Conservation (phyloP, 805 yeast species). For the Ogataea naganishii region DNA sequence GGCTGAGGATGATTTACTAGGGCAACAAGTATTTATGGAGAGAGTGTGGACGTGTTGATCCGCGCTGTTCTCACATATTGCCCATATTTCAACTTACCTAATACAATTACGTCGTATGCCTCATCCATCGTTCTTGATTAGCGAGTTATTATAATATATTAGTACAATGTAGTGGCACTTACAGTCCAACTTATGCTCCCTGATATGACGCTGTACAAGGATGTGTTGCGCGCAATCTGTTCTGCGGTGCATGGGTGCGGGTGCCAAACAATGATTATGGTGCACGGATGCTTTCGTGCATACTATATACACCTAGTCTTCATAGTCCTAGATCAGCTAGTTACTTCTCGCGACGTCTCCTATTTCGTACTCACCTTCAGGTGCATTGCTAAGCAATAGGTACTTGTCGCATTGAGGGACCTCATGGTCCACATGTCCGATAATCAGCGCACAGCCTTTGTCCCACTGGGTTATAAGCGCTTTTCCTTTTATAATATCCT, state of each 20-base stretch:
- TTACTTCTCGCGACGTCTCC: too few species aligned
- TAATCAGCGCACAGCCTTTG: constrained; percentile 59
- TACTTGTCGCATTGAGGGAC: constrained; percentile 61
- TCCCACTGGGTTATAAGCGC: constrained; percentile 42
- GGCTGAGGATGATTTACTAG: not conserved
- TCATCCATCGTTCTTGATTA: constrained; percentile 61
- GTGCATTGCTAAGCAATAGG: constrained; percentile 27
- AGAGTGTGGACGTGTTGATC: not conserved
- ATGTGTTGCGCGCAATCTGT: too few species aligned
- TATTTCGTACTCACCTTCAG: constrained; percentile 19
- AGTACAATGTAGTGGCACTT: too few species aligned
- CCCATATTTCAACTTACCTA: constrained; percentile 42
- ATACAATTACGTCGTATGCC: constrained; percentile 91
- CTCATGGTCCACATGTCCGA: constrained; percentile 81
- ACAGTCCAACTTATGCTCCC: too few species aligned
- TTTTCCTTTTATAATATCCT: constrained; percentile 47
- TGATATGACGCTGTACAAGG: too few species aligned
- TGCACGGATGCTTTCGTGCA: too few species aligned
- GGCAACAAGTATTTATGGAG: not conserved
- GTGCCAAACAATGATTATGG: too few species aligned
- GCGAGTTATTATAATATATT: too few species aligned
- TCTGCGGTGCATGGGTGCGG: too few species aligned
- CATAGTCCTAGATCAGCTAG: too few species aligned
- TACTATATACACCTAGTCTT: too few species aligned
- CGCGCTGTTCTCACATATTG: not conserved